Evolutionary conservation across 192 early-diverging fungal genomes (phyloP).

Genomic region (Haplosporangium gracile): DNA sequence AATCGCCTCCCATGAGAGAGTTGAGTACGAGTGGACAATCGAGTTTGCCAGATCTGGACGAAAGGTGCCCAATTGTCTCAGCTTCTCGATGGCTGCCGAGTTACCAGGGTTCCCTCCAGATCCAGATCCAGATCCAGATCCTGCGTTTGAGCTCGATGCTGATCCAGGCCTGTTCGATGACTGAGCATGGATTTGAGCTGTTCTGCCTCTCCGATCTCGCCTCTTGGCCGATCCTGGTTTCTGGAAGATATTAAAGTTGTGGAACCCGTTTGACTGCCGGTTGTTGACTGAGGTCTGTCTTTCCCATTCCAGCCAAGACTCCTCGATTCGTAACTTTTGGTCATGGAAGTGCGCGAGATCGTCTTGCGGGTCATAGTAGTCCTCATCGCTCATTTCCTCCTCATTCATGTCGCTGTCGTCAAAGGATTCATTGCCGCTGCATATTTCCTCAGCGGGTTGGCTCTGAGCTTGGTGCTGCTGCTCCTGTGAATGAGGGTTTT

Average conservation of each 20-base stretch:
- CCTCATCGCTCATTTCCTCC: slow-evolving; percentile 13
- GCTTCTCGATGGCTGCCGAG: slow-evolving; percentile 14
- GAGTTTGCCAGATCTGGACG: slow-evolving; percentile 46
- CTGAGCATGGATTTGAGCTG: slow-evolving; percentile 10
- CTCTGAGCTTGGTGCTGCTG: not conserved
- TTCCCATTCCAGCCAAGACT: slow-evolving; percentile 53
- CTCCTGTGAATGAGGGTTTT: not conserved
- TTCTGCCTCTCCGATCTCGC: slow-evolving; percentile 30
- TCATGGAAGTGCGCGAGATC: slow-evolving; percentile 34
- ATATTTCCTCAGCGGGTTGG: not conserved
- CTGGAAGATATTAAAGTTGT: slow-evolving; percentile 25
- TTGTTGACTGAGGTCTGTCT: slow-evolving; percentile 32
- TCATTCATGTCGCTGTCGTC: slow-evolving; percentile 18
- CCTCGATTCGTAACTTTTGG: slow-evolving; percentile 37
- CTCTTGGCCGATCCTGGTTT: slow-evolving; percentile 39
- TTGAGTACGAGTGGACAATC: slow-evolving; percentile 44
- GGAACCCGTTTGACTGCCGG: slow-evolving; percentile 11
- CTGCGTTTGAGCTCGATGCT: not conserved
- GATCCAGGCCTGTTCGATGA: not conserved
- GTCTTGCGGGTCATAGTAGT: slow-evolving; percentile 49
- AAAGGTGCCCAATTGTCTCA: slow-evolving; percentile 27
- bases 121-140: slow-evolving; percentile 19
- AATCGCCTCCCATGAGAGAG: slow-evolving; percentile 38
- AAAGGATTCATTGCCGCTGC: not conserved
- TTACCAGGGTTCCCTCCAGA: not conserved